Conservation (phyloP, 2,329 filamentous ascomycete species). For the Cytospora mali region DNA sequence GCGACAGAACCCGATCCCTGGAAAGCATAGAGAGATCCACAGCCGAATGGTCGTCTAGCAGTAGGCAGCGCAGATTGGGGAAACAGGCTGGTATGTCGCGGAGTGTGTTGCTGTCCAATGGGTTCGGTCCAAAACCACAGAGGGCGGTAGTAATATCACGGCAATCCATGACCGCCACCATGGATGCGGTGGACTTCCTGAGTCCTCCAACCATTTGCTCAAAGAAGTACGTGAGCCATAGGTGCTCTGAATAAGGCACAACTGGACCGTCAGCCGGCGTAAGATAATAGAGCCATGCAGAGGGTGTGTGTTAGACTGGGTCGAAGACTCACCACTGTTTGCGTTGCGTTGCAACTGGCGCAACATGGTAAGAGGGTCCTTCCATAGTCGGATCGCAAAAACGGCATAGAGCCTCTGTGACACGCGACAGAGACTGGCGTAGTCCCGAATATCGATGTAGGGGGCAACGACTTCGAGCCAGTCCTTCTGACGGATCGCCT, state of each 20-base stretch:
- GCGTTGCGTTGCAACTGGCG: slow-evolving; percentile 46
- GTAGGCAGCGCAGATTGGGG: slow-evolving; percentile 48
- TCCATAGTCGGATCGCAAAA: slow-evolving; percentile 58
- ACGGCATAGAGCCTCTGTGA: slow-evolving; percentile 48
- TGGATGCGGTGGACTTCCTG: slow-evolving; percentile 40
- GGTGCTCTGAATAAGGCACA: slow-evolving; percentile 46
- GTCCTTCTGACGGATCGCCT: slow-evolving; percentile 50
- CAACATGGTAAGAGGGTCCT: slow-evolving; percentile 48
- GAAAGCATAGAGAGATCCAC: slow-evolving; percentile 45
- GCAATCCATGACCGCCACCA: slow-evolving; percentile 53
- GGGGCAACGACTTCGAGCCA: slow-evolving; percentile 54
- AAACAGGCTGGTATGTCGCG: slow-evolving; percentile 43
- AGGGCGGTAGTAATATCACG: slow-evolving; percentile 33
- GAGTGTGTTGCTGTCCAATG: slow-evolving; percentile 38
- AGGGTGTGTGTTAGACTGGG: background rate
- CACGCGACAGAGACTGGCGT: slow-evolving; percentile 52
- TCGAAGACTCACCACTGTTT: slow-evolving; percentile 45
- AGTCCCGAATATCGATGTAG: slow-evolving; percentile 46
- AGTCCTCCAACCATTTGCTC: slow-evolving; percentile 42
- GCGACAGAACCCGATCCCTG: slow-evolving; percentile 1
- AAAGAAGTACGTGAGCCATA: slow-evolving; percentile 54
- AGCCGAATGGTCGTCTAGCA: slow-evolving; percentile 51
- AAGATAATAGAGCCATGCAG: slow-evolving; percentile 8
- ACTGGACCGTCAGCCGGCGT: slow-evolving; percentile 28
- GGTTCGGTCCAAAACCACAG: background rate